These are phyloP conservation scores for Rhizopus delemar DNA, from an alignment of 371 early-diverging fungal species.

Conservation along the genomic window DNA sequence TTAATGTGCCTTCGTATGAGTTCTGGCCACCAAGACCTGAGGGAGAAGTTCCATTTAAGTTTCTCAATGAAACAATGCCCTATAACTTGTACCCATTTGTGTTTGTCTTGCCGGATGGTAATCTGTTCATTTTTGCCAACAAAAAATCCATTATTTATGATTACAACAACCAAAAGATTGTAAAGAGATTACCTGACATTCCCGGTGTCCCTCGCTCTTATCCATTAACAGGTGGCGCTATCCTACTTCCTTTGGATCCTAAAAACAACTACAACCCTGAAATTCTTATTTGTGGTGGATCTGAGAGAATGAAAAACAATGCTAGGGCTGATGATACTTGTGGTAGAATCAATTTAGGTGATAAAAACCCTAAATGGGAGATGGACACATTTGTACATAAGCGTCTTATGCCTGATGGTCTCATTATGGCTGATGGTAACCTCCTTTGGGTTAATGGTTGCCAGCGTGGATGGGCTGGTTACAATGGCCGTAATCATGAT, in stretches of 20 bases:
- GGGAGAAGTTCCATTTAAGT: slow-evolving; percentile 37
- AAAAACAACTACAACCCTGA: slow-evolving; percentile 60
- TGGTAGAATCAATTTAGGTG: slow-evolving; percentile 56
- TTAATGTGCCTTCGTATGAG: slow-evolving; percentile 51
- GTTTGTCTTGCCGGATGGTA: slow-evolving; percentile 54
- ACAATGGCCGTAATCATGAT: slow-evolving; percentile 48
- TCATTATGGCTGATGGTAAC: slow-evolving; percentile 62
- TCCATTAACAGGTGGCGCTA: slow-evolving; percentile 61
- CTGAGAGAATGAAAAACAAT: slow-evolving; percentile 39
- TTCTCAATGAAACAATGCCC: slow-evolving; percentile 60
- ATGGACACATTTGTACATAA: slow-evolving; percentile 59
- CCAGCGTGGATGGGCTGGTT: slow-evolving; percentile 63
- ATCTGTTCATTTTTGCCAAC: slow-evolving; percentile 60
- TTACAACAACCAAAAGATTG: slow-evolving; percentile 46
- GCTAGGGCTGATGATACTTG: slow-evolving; percentile 49
- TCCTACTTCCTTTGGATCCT: slow-evolving; percentile 62
- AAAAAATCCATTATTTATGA: slow-evolving; percentile 54
- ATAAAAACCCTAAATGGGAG: slow-evolving; percentile 56
- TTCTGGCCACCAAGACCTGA: slow-evolving; percentile 46
- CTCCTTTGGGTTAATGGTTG: slow-evolving; percentile 64
- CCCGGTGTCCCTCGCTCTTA: slow-evolving; percentile 62
- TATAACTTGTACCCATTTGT: slow-evolving; percentile 63
- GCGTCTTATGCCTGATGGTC: slow-evolving; percentile 68
- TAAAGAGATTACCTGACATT: slow-evolving; percentile 53
- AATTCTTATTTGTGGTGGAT: slow-evolving; percentile 66